Evolutionary conservation across 2,329 filamentous ascomycete species (phyloP).

Genomic region (Monascus ruber): DNA sequence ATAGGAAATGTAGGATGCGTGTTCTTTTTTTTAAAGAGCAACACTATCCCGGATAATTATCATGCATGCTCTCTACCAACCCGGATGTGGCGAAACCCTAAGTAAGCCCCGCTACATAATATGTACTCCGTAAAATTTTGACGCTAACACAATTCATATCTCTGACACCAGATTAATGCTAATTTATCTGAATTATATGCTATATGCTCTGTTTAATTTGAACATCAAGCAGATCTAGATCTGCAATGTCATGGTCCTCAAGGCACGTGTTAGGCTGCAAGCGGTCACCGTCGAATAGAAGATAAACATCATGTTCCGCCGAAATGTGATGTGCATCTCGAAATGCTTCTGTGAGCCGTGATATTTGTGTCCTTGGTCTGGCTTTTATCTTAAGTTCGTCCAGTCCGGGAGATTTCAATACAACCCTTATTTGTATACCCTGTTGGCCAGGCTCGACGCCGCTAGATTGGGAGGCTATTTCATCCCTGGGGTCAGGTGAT

Average conservation of each 20-base stretch:
- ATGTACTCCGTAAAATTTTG: too few relatives aligned
- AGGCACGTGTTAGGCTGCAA: conserved; percentile 52
- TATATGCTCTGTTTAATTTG: conserved; percentile 40
- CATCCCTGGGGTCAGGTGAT: conserved; percentile 9
- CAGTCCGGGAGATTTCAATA: conserved; percentile 41
- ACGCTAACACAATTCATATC: too few relatives aligned
- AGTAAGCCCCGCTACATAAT: too few relatives aligned
- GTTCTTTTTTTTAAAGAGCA: too few relatives aligned
- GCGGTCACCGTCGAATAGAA: conserved; percentile 66
- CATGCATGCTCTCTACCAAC: too few relatives aligned
- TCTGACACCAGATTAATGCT: too few relatives aligned
- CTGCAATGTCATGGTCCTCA: conserved; percentile 57
- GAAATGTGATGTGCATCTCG: conserved; percentile 43
- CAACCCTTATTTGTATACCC: conserved; percentile 32
- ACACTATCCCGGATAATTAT: too few relatives aligned
- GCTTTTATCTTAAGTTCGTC: conserved; percentile 40
- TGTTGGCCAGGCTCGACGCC: conserved; percentile 1
- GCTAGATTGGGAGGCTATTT: conserved; percentile 5
- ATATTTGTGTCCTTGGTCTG: conserved; percentile 43
- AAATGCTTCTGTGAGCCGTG: conserved; percentile 53
- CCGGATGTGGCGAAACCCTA: too few relatives aligned
- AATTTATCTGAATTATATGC: too few relatives aligned
- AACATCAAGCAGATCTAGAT: conserved; percentile 67
- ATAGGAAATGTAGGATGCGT: too few relatives aligned
- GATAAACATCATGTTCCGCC: conserved; percentile 42